Percentiles rank a stretch among this genome's conserved stretches.
Conservation (phyloP, 768 basidiomycete genomes). For the Lactarius indigo region DNA sequence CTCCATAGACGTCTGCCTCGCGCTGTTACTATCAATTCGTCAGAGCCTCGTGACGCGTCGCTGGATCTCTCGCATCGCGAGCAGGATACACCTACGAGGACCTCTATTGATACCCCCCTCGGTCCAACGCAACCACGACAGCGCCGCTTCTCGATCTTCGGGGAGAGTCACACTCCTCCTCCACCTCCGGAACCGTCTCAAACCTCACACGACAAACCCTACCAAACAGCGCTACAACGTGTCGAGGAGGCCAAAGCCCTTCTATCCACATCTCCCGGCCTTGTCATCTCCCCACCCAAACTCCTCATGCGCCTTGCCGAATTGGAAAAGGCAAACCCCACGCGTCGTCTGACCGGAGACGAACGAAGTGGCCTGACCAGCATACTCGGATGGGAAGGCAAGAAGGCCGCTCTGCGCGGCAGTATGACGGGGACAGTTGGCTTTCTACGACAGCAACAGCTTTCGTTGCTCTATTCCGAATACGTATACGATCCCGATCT, state of each 20-base stretch:
- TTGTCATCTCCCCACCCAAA: slow-evolving; percentile 45
- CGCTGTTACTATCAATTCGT: slow-evolving; percentile 28
- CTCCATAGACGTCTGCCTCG: slow-evolving; percentile 37
- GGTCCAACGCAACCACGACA: slow-evolving; percentile 17
- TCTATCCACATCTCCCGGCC: slow-evolving; percentile 53
- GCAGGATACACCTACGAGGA: slow-evolving; percentile 18
- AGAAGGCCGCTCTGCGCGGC: slow-evolving; percentile 33
- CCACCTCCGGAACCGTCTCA: slow-evolving; percentile 1
- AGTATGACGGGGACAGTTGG: slow-evolving; percentile 50
- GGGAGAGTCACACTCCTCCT: slow-evolving; percentile 10
- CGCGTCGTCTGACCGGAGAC: slow-evolving; percentile 47
- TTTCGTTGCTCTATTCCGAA: slow-evolving; percentile 49
- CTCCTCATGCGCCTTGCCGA: slow-evolving; percentile 49
- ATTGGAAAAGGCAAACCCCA: slow-evolving; percentile 43
- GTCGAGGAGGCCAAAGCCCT: slow-evolving; percentile 40
- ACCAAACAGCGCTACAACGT: slow-evolving; percentile 38
- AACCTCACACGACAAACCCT: slow-evolving; percentile 32
- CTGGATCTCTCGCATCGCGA: slow-evolving; percentile 37
- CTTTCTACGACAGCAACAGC: slow-evolving; percentile 56
- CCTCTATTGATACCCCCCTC: slow-evolving; percentile 32
- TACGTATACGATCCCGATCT: slow-evolving; percentile 31
- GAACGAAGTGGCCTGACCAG: slow-evolving; percentile 52
- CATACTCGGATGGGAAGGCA: slow-evolving; percentile 58
- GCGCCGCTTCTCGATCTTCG: slow-evolving; percentile 25
- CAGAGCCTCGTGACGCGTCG: slow-evolving; percentile 36